Base-by-base conservation (phyloP, 2,329 filamentous ascomycete genomes). In the Graphilbum sp. region DNA sequence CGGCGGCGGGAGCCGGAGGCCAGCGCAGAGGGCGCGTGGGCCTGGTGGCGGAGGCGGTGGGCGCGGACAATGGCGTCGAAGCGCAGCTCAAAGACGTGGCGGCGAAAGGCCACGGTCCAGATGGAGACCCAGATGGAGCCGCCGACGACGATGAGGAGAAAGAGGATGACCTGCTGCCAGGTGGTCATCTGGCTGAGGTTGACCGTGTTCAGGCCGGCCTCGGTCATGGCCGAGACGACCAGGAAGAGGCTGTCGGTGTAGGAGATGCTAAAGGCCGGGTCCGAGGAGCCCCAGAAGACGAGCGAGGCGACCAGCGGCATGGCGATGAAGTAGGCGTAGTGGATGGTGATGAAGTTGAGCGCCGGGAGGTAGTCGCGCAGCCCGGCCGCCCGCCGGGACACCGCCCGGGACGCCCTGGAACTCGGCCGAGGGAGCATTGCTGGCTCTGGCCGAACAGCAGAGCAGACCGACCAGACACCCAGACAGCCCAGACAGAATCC, bases 231-330 rank as follows among this genome's bases (percentile, higher is more conserved):
- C 43, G 69, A 75, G 32, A 73, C 62, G 37, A 69, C 67, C 21
- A 81, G 53, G 49, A 80, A 82, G 7, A 82, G 55, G 15, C 71
- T 64, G 52, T 82, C 75, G 17, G 64, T 63, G 54, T 77, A 82
- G 32, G 58, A 57, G 41, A 81, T 63, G 43, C 60, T 68, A 24
- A 56, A 50, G 16, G 54, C 50, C 9, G 69, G 66, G 5, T 61
- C 62, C 0, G 71, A 69, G 0, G 65, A 61, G 15, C 60, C 63
- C 63, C 64, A 80, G 49, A 81, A 75, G 34, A 81, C 62, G 32
- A 71, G 41, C 11, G 72, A 72, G n/a, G 62, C 58, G 24, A 72
- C 31, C 3, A 80, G 48, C 41, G 62, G 63, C 10, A 67, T 65
- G 7, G 54, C 36, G 41, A 78, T 59, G 50, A 81, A 80, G 54